Base-by-base conservation (phyloP, 1,284 basidiomycete genomes). In the Cutaneotrichosporon sp. region DNA sequence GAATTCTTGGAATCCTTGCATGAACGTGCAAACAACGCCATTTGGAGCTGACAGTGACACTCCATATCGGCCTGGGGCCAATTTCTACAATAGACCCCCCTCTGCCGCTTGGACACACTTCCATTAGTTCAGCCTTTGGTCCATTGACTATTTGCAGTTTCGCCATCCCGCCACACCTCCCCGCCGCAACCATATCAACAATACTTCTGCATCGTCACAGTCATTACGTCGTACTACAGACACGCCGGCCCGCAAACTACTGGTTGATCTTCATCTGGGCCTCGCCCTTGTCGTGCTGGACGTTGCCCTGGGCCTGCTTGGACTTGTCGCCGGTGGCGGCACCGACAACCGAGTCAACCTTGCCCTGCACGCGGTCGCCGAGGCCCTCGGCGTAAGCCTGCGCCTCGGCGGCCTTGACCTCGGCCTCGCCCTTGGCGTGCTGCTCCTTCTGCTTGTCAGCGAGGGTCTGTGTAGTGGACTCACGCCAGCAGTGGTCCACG, bases 301-400 rank as follows among this genome's bases (percentile, higher is more conserved):
- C 69, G 82, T 74, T 69, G 83, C 88, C 88, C 20, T 80, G 55
- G 25, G 76, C 69, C 73, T 90, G 83, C 74, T 89, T 84, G 34
- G 81, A 60, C 71, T 85, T 84, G 77, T 90, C 88, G 38, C 87
- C 88, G 16, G 82, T 84, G 42, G 89, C 65, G 5, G 88, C 85
- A 29, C 76, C 88, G 36, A 86, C 82, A 31, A 90, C 79, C 24
- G 85, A 80, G 68, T 89, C 87, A 67, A 85, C 86, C 81, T 88
- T 89, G 59, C 89, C 89, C 46, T 76, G 76, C 22, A 86, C 43
- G 60, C 84, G 84, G 74, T 90, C 88, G 8, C 79, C 59, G 4
- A 80, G 77, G 42, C 89, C 89, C 67, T 89, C 84, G 18, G 79
- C 84, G 71, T 79, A 81, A 33, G 69, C 69, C 68, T 79, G 56